Evolutionary conservation across 75 land plant genomes (phyloP), one percentile per base, ranked within the genome.

Genomic region (Cupressus sempervirens): DNA sequence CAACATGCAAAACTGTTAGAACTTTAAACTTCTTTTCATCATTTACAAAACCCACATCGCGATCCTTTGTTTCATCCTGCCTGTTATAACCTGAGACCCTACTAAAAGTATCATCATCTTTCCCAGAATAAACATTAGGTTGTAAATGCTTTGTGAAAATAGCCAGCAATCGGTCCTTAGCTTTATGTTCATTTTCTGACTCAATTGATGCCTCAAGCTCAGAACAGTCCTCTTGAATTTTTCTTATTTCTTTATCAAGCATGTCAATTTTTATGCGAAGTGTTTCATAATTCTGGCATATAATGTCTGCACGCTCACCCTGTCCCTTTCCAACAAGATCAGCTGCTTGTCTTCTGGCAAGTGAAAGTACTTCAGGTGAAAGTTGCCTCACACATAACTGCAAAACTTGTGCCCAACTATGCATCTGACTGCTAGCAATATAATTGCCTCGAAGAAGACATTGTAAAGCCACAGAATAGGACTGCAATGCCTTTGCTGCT

Each of bases 401-500:
- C 77, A 97, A 83, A 82, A 94, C 85, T 87, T 97, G 95, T 26
- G 92, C 96, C 99, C 99, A 97, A 46, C 93, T 90, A 91, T 92
- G 91, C 6, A 95, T 88, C 48, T 94, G 90, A 72, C 98, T 97
- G 43, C 89, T 94, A 58, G 95, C 86, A 56, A 92, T 84, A 84
- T 97, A 97, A 87, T 94, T 96, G 14, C 87, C 70, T 77, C 98
- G 99, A 23, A 97, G 89, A 76, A 97, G 85, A 81, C 91, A 91
- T 84, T 91, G 96, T 75, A 97, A 85, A 81, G 93, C 91, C 43
- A 97, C 46, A 30, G 99, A 88, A 89, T 97, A 97, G 15, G 88
- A 87, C 82, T 90, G 90, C 43, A 96, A 86, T 82, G 92, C 85
- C 41, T 89, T 83, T 16, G 84, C 70, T 68, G 94, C 93, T 88